Percentiles rank a stretch among this genome's conserved stretches.
phyloP scores from a whole-genome alignment of 495 filamentous ascomycete species.

The Barbatosphaeria neglecta region DNA sequence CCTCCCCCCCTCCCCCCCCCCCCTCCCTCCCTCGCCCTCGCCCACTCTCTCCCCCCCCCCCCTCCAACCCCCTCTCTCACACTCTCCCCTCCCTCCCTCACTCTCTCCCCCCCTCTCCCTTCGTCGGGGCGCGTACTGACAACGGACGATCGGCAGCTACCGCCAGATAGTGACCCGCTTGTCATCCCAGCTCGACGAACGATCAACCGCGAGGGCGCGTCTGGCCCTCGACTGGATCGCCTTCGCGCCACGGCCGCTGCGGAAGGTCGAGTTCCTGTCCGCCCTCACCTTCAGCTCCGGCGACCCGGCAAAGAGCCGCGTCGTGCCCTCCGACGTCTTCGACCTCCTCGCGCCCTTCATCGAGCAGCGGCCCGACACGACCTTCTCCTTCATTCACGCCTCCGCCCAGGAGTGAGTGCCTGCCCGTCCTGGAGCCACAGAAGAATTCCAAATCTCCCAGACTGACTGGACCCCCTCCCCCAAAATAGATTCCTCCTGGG shows the following conservation, averaged over 20 bases:
- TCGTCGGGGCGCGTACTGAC: not conserved
- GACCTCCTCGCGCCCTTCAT: constrained; percentile 17
- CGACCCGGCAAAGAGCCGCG: not conserved
- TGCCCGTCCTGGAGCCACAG: no score
- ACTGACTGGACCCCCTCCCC: not conserved
- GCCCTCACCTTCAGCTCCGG: constrained; percentile 14
- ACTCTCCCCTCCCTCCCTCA: no score
- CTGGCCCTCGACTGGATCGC: constrained; percentile 21
- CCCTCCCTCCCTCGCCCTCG: constrained; percentile 12
- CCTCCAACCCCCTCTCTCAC: no score
- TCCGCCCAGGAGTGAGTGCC: constrained; percentile 23
- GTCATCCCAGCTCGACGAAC: constrained; percentile 9
- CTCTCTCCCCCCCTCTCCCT: no score
- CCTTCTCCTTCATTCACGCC: constrained; percentile 17
- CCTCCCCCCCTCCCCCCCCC: constrained; percentile 16
- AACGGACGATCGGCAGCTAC: constrained; percentile 8
- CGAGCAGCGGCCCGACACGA: constrained; percentile 12
- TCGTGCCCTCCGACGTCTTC: constrained; percentile 13
- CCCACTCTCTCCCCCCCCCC: no score
- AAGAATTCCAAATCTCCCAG: no score
- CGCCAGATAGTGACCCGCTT: constrained; percentile 11
- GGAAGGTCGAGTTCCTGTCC: constrained; percentile 15
- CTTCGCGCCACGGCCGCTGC: constrained; percentile 17
- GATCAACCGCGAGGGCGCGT: constrained; percentile 11
- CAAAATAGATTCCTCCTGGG: constrained; percentile 13